Evolutionary conservation across 768 basidiomycete genomes (phyloP), one percentile per base, ranked within the genome.

Genomic region (Leccinum truebloodii): DNA sequence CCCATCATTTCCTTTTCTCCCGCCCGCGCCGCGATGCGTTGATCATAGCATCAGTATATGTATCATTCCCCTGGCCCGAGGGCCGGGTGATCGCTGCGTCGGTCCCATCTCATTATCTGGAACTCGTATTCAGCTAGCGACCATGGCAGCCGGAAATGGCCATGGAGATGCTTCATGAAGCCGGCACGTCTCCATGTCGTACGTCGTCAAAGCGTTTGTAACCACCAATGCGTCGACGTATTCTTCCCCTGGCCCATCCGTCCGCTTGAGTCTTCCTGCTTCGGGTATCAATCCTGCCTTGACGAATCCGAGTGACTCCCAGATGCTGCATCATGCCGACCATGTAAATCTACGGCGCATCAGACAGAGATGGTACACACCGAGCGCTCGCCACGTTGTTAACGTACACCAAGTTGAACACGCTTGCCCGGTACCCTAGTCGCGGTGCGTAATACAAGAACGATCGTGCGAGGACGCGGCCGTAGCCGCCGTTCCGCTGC

Each of bases 351-450:
- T 35, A 32, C 16, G 16, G 44, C 16, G 8, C 14, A 35, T n/a
- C 14, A 54, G 55, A 13, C 6, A n/a, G 10, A 5, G 12, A 54
- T 26, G 14, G 28, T 13, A 72, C 80, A 67, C 61, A 87, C 89
- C 79, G 83, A 61, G 88, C 71, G 49, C 88, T 89, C 18, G 93
- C 92, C 49, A 76, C 67, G 75, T 96, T 97, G 71, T 88, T 92
- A 26, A 86, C 85, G 73, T 90, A 96, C 39, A 97, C 94, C 48
- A 97, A 81, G 72, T 97, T 96, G 80, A 97, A 96, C 26, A 96
- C 86, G 69, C 88, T 90, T 4, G 83, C 88, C 65, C 83, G 78
- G 75, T 90, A 90, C 35, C 91, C 93, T 24, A 95, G 76, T 39
- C 76, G 78, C 0, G 94, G 95, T 2, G 85, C 95, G 67, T 92